These are phyloP conservation scores for Rugosomyces carneus DNA, from an alignment of 1,284 basidiomycete genomes.

Conservation along the genomic window DNA sequence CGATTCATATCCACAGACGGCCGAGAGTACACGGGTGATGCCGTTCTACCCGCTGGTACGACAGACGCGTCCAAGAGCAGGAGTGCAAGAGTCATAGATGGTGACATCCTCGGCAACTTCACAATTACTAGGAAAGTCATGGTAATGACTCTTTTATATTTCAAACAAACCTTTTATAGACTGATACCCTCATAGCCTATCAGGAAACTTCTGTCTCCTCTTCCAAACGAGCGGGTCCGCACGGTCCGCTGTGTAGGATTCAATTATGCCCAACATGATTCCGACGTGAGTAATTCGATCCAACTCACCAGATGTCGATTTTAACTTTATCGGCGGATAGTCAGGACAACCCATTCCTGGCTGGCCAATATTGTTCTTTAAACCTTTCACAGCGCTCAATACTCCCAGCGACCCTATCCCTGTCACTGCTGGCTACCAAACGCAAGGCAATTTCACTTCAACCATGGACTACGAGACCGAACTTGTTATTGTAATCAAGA, in stretches of 20 bases:
- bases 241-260: conserved; percentile 34
- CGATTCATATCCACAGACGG: conserved; percentile 36
- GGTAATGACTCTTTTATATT: conserved; percentile 14
- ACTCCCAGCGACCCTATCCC: conserved; percentile 32
- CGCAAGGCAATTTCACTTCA: conserved; percentile 34
- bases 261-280: conserved; percentile 33
- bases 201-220: conserved; percentile 29
- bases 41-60: conserved; percentile 27
- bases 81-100: conserved; percentile 29
- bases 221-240: conserved; percentile 28
- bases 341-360: conserved; percentile 25
- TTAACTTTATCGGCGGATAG: conserved; percentile 1
- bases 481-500: conserved; percentile 39
- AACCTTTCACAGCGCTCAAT: conserved; percentile 36
- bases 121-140: conserved; percentile 31
- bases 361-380: conserved; percentile 33
- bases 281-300: conserved; percentile 20
- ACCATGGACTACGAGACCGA: conserved; percentile 41
- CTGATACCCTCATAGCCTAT: conserved; percentile 23
- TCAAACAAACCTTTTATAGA: neutral
- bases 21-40: conserved; percentile 33
- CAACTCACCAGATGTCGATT: neutral
- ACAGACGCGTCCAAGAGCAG: conserved; percentile 33
- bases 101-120: conserved; percentile 34
- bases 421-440: conserved; percentile 34